Evolutionary conservation across 2,329 filamentous ascomycete genomes (phyloP), one percentile per base, ranked within the genome.

Genomic region (Paramyrothecium roridum): DNA sequence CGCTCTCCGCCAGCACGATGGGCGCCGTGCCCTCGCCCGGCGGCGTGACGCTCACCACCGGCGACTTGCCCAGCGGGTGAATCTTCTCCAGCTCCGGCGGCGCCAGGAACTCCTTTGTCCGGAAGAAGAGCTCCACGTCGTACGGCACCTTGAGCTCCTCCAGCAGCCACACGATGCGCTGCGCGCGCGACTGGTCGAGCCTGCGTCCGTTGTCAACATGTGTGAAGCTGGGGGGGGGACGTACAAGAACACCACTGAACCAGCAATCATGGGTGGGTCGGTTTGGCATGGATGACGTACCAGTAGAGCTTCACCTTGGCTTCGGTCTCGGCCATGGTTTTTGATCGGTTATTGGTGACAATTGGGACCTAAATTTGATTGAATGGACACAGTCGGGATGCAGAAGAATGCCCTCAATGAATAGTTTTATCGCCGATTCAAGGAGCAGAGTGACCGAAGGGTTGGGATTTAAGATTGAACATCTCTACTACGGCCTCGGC

Each of bases 41-140:
- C 1, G 76, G 68, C n/a, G 72, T 75, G 63, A 97, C 77, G 10
- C 82, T 83, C 60, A 98, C 76, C 46, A 93, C 76, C 1, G 93
- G 93, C 2, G 91, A 92, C 70, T 96, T 96, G 58, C 93, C 93
- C 3, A 97, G 80, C 0, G 91, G 88, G 66, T 96, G 91, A 40
- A 96, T 74, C 59, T 90, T 80, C 66, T 89, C 87, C 48, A 97
- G 81, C 65, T 90, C 88, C 0, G 84, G 77, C 3, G 91, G 90
- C 1, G 93, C 93, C n/a, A 90, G 77, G 63, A 77, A 81, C 54
- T 76, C 66, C 54, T 73, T 75, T 59, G 78, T 69, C 53, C 93
- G 87, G 70, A 90, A 91, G 80, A 89, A 95, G 53, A 88, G 80
- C 66, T 93, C 85, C 56, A 97, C 75, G 58, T 93, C 84, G 73